phyloP scores from a whole-genome alignment of 495 filamentous ascomycete species.

The Trichoderma reesei region DNA sequence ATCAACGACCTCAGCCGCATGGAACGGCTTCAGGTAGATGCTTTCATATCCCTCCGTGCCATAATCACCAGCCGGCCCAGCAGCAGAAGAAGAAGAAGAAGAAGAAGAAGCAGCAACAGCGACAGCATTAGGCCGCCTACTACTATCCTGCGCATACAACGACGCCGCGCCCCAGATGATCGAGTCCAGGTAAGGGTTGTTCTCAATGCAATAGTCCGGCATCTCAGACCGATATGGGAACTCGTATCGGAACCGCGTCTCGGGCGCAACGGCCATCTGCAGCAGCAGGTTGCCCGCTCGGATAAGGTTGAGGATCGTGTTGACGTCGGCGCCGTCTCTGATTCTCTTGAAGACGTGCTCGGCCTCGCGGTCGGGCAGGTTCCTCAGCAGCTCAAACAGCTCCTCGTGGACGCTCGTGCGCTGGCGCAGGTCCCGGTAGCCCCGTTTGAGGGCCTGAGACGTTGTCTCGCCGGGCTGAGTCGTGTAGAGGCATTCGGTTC shows the following conservation, averaged over 20 bases:
- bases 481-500: not conserved
- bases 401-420: not conserved
- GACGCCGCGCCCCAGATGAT: constrained; percentile 21
- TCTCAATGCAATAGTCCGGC: not conserved
- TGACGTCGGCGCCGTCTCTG: not conserved
- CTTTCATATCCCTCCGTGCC: not conserved
- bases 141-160: constrained; percentile 17
- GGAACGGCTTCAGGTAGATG: not conserved
- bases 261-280: not conserved
- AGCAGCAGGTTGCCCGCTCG: not conserved
- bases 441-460: not conserved
- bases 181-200: constrained; percentile 22
- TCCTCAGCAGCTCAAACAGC: not conserved
- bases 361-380: not conserved
- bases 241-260: not conserved
- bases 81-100: no score
- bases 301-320: not conserved
- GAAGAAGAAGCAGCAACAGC: no score
- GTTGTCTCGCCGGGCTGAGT: not conserved
- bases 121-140: not conserved
- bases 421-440: not conserved
- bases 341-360: not conserved
- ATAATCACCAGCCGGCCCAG: no score
- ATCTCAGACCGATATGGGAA: not conserved
- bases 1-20: not conserved